Base-by-base conservation (phyloP, 139 green algal genomes). In the Tetraselmis chui region DNA sequence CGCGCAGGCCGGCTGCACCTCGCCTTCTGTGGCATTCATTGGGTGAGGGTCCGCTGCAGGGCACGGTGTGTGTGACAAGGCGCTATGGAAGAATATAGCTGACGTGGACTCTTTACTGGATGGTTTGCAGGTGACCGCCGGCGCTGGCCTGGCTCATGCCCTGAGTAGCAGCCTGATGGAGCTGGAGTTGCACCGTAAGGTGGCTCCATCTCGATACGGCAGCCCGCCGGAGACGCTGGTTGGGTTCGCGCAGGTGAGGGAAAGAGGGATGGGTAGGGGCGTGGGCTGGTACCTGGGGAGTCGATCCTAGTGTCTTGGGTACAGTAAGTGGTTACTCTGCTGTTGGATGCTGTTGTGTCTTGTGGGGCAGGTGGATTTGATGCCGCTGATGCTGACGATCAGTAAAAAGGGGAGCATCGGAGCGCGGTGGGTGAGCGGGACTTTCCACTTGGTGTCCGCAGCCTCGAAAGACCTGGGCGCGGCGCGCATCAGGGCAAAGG, bases 361-460 rank as follows among this genome's bases (percentile, higher is more conserved):
- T 5, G 18, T 67, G 45, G 11, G 5, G 45, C 18, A 67, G 45
- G 45, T 67, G 45, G 45, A 67, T 18, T 18, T 67, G 45, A 67
- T 67, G 45, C 45, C 45, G 45, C 45, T 67, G 45, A 67, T 67
- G 45, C 45, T 67, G 45, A 18, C 5, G 45, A 67, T 67, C 45
- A 1, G 22, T 30, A 74, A 26, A 18, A 80, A 28, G 78, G 74
- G 28, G n/a, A 26, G 30, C 74, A 75, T 27, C 32, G 32, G 28
- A 59, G 74, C 29, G 75, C 81, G 86, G 28, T 85, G 83, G 80
- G 31, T 85, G 1, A 80, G 75, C 76, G 83, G 86, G 24, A 81
- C 29, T 2, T 87, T 79, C 30, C 23, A 31, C 23, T 32, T 89
- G 18, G 59, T 89, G 5, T 76, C 84, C 31, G 81, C 86, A 0